These are phyloP conservation scores for Capronia epimyces DNA, from an alignment of 2,329 filamentous ascomycete genomes.

Conservation along the genomic window DNA sequence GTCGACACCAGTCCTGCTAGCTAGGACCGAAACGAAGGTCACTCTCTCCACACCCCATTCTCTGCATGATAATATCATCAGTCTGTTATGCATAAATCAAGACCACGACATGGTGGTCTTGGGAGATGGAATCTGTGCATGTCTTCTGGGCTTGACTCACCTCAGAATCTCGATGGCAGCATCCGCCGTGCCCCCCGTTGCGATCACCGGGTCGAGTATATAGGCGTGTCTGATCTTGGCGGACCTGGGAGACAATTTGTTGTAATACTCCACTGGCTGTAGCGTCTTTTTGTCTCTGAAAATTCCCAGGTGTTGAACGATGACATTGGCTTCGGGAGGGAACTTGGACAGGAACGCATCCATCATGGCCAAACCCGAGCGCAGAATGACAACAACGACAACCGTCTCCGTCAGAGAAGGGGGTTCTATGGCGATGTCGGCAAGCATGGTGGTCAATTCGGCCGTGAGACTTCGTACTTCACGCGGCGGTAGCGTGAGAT, in stretches of 20 bases:
- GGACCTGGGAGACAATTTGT: conserved; percentile 58
- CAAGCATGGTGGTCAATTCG: conserved; percentile 30
- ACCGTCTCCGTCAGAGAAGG: conserved; percentile 26
- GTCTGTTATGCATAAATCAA: background rate
- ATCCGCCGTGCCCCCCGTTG: conserved; percentile 80
- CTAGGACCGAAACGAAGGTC: conserved; percentile 68
- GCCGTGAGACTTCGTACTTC: too few species aligned
- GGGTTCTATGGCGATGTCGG: conserved; percentile 24
- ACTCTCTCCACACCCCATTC: conserved; percentile 84
- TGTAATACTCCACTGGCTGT: conserved; percentile 92
- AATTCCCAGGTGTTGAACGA: conserved; percentile 86
- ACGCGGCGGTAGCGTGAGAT: too few species aligned
- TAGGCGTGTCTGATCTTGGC: conserved; percentile 62
- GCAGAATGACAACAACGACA: conserved; percentile 35
- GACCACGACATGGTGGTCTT: too few species aligned
- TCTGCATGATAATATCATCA: conserved; percentile 14
- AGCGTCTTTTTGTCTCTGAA: conserved; percentile 84
- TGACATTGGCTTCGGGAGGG: conserved; percentile 45
- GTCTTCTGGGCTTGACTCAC: too few species aligned
- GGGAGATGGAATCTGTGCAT: too few species aligned
- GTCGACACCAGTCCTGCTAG: conserved; percentile 61
- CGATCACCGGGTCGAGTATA: conserved; percentile 85
- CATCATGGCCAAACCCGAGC: conserved; percentile 38
- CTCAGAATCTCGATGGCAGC: conserved; percentile 81
- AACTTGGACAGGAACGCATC: conserved; percentile 34